Conservation (phyloP, 257 asterid genomes). For the Jaltomata sinuosa region DNA sequence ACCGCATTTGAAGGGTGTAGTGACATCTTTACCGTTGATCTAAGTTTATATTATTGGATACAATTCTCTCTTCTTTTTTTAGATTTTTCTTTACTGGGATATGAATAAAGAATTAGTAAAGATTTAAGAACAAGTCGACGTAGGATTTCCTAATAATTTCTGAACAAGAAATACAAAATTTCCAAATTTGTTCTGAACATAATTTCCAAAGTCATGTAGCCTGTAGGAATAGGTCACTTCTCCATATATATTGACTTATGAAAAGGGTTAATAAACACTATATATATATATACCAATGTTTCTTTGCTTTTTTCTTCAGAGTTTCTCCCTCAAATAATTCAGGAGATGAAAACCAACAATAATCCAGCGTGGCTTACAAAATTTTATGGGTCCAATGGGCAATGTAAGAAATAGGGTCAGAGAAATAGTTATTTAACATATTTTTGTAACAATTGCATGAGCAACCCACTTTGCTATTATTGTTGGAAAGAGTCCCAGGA, state of each 20-base stretch:
- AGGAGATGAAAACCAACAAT: no score
- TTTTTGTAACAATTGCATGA: background rate
- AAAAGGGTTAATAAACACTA: background rate
- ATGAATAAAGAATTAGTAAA: background rate
- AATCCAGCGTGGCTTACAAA: background rate
- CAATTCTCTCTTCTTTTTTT: no score
- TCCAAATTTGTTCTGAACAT: background rate
- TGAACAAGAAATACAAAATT: background rate
- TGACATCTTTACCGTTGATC: no score
- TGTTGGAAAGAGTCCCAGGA: background rate
- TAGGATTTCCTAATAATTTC: no score
- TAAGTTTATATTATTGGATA: no score
- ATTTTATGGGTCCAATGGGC: background rate
- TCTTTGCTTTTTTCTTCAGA: no score
- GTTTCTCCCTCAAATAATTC: no score
- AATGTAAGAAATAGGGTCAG: background rate
- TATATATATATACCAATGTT: no score
- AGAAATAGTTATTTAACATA: background rate
- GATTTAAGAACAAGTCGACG: no score
- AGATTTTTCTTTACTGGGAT: background rate
- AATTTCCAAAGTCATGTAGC: background rate
- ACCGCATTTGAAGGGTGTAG: no score
- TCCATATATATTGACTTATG: background rate
- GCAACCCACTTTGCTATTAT: background rate
- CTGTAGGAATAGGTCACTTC: background rate